Evolutionary conservation across 2,329 filamentous ascomycete species (phyloP).

Genomic region (Teratosphaeria zuluensis): DNA sequence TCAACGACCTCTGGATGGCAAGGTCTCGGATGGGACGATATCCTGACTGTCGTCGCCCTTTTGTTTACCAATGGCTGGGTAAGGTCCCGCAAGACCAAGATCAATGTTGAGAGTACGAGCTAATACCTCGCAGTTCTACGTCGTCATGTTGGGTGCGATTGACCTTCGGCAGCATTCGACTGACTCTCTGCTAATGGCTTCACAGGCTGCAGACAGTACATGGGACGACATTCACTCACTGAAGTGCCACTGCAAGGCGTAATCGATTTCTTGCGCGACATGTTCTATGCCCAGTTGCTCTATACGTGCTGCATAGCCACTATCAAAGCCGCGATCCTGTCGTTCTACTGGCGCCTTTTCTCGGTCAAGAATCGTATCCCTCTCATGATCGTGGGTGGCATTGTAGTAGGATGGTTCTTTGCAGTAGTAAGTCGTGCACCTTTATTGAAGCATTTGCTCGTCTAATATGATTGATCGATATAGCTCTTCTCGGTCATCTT

Average conservation of each 20-base stretch:
- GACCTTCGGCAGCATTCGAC: neutral
- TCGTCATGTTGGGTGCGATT: conserved; percentile 7
- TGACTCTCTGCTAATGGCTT: neutral
- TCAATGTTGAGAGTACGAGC: neutral
- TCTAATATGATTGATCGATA: neutral
- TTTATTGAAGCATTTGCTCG: neutral
- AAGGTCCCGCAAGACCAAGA: neutral
- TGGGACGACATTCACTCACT: neutral
- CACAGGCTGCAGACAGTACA: neutral
- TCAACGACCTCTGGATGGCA: conserved; percentile 1
- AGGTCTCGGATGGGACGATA: conserved; percentile 7
- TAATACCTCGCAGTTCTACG: conserved; percentile 2
- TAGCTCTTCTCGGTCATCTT: conserved; percentile 7
- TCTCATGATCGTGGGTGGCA: conserved; percentile 2
- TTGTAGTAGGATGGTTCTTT: conserved; percentile 7
- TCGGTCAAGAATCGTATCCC: conserved; percentile 6
- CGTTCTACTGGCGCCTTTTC: conserved; percentile 16
- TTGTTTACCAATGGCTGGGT: conserved; percentile 1
- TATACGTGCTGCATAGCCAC: conserved; percentile 6
- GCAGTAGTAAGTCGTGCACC: conserved; percentile 1
- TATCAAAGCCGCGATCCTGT: conserved; percentile 12
- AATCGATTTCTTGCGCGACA: conserved; percentile 3
- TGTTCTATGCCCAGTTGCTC: conserved; percentile 9
- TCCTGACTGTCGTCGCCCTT: conserved; percentile 1
- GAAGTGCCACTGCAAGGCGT: neutral